Percentiles rank a stretch among this genome's conserved stretches.
phyloP scores from a whole-genome alignment of 495 filamentous ascomycete species.

The Astrocystis sublimbata region DNA sequence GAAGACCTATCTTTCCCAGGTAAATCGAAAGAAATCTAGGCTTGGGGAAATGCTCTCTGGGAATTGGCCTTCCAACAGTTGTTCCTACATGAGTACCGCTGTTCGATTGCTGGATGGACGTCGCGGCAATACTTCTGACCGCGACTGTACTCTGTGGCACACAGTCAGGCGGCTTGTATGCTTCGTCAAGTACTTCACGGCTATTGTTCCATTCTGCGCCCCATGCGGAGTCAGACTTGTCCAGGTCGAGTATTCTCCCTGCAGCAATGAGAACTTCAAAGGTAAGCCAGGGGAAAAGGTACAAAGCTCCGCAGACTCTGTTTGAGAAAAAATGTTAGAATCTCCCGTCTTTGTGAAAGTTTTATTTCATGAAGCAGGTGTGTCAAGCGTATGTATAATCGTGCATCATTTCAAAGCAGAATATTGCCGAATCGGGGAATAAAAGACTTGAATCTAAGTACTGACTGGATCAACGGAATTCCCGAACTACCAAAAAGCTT shows the following conservation, averaged over 20 bases:
- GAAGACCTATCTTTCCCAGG: background rate
- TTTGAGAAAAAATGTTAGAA: no score
- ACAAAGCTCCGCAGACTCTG: background rate
- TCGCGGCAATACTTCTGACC: background rate
- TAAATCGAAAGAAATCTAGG: background rate
- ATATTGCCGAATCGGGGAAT: no score
- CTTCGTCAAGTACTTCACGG: background rate
- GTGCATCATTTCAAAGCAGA: no score
- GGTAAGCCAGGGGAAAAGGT: background rate
- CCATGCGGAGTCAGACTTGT: background rate
- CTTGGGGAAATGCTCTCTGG: background rate
- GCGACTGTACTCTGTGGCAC: background rate
- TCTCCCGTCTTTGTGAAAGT: no score
- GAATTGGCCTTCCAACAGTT: background rate
- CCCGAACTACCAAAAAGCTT: background rate
- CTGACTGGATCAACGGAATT: background rate
- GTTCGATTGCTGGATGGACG: background rate
- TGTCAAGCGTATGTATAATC: no score
- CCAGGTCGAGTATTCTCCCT: background rate
- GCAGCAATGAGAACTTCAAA: background rate
- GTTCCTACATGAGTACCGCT: background rate
- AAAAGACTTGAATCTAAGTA: no score
- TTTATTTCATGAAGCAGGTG: no score
- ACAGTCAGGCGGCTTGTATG: background rate
- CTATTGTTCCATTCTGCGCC: background rate